Evolutionary conservation across 257 asterid genomes (phyloP), one percentile per base, ranked within the genome.

Genomic region (Marsdenia floribunda): DNA sequence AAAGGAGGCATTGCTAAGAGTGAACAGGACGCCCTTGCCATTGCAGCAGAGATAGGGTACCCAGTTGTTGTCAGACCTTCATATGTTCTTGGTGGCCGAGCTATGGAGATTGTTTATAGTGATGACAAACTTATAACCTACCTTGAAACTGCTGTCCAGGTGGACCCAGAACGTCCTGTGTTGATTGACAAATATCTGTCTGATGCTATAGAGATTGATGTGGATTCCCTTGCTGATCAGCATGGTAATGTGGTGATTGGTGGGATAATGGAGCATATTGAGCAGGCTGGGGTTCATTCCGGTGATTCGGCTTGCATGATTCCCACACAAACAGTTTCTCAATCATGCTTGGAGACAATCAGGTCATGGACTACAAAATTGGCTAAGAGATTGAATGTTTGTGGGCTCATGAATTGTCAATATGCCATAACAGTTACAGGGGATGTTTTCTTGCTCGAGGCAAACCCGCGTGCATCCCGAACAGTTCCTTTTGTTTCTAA

Each of bases 201-300:
- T 3, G 99, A 95, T 60, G 98, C 98, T 40, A 79, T 92, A 29
- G 99, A 95, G 85, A 92, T 95, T 35, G 98, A 95, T 73, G 83
- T 95, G 15, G 98, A 92, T 50, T 88, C 98, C 3, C 91, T 95
- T 46, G 81, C 96, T 3, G 99, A 95, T 79, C 84, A 78, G 16
- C 78, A 90, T 12, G 99, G 97, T 8, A 87, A 92, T 71, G 99
- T 95, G 8, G 99, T 95, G 77, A 92, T 95, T 33, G 99, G 99
- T 61, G 99, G 98, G 72, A 95, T 95, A 80, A 95, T 95, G 99
- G 99, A 95, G 90, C 99, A 95, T 78, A 91, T 95, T 19, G 98
- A 95, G 81, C 98, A 92, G 79, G 99, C 99, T 0, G 99, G 97
- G 21, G 94, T 92, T 77, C 99, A 95, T 71, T 95, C 98, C 0